Percentiles rank a stretch among this genome's conserved stretches.
Conservation (phyloP, 345 rosid species). For the Viola odorata region DNA sequence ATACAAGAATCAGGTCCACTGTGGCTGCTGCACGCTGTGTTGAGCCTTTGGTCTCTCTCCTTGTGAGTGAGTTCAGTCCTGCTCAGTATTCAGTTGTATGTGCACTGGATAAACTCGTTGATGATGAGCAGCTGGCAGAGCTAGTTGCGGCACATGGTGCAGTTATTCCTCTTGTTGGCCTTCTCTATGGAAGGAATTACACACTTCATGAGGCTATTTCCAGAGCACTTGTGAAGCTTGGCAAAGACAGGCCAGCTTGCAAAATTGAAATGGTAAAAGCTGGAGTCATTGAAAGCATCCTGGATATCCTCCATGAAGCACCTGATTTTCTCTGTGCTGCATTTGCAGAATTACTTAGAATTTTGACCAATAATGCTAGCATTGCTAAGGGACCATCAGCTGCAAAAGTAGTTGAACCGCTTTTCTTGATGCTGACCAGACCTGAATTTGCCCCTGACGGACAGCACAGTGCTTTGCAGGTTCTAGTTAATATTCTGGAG, state of each 20-base stretch:
- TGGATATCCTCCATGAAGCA: constrained; percentile 87
- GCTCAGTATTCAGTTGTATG: constrained; percentile 94
- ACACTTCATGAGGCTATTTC: constrained; percentile 96
- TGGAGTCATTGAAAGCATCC: constrained; percentile 84
- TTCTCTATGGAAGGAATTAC: constrained; percentile 81
- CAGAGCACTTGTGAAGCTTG: constrained; percentile 90
- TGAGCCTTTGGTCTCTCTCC: constrained; percentile 97
- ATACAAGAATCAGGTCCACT: constrained; percentile 89
- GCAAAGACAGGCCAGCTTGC: constrained; percentile 96
- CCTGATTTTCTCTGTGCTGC: constrained; percentile 95
- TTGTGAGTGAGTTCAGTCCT: constrained; percentile 80
- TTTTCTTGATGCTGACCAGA: constrained; percentile 64
- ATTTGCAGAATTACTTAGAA: constrained; percentile 84
- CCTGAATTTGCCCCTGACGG: constrained; percentile 90
- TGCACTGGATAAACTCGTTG: constrained; percentile 90
- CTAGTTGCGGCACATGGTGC: constrained; percentile 99
- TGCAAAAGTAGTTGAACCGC: constrained; percentile 91
- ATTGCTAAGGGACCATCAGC: constrained; percentile 95
- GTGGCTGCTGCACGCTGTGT: constrained; percentile 96
- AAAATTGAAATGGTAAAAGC: constrained; percentile 99
- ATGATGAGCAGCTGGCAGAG: constrained; percentile 98
- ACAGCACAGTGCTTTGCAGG: constrained; percentile 91
- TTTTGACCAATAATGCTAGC: constrained; percentile 89
- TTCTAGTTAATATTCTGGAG: constrained; percentile 88
- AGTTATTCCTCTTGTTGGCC: constrained; percentile 96